phyloP scores from a whole-genome alignment of 805 yeast genomes.

The Suhomyces emberorum region DNA sequence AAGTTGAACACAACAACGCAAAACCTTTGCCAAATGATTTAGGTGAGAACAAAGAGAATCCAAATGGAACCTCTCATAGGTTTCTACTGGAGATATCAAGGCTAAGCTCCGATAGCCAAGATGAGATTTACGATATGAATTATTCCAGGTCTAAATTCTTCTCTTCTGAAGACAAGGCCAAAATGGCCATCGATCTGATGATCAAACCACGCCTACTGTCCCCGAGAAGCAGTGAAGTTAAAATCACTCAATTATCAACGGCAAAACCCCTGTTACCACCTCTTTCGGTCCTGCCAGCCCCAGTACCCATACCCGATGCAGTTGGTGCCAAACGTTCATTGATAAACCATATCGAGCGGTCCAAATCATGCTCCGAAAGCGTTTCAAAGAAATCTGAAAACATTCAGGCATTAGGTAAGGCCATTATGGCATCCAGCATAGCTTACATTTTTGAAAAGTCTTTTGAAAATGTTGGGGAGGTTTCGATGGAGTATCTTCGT shows the following conservation, averaged over 20 bases:
- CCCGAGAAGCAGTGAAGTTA: not conserved
- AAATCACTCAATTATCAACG: not conserved
- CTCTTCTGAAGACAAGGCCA: constrained; percentile 37
- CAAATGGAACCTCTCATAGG: constrained; percentile 1
- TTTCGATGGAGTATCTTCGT: constrained; percentile 52
- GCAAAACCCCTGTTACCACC: constrained; percentile 8
- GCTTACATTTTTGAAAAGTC: constrained; percentile 63
- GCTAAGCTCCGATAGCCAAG: constrained; percentile 32
- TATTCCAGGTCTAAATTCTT: constrained; percentile 29
- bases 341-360: constrained; percentile 50
- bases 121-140: constrained; percentile 31
- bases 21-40: constrained; percentile 2
- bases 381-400: constrained; percentile 38
- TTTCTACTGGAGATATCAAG: constrained; percentile 36
- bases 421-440: constrained; percentile 52
- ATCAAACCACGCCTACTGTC: constrained; percentile 34
- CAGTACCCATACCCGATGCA: constrained; percentile 9
- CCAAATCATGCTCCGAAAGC: constrained; percentile 59
- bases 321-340: constrained; percentile 11
- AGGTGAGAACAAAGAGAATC: constrained; percentile 5
- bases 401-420: constrained; percentile 55
- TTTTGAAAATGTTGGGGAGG: constrained; percentile 50
- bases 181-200: constrained; percentile 46
- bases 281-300: not conserved
- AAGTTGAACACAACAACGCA: constrained; percentile 1